Base-by-base conservation (phyloP, 345 rosid species). In the Salix brachista region DNA sequence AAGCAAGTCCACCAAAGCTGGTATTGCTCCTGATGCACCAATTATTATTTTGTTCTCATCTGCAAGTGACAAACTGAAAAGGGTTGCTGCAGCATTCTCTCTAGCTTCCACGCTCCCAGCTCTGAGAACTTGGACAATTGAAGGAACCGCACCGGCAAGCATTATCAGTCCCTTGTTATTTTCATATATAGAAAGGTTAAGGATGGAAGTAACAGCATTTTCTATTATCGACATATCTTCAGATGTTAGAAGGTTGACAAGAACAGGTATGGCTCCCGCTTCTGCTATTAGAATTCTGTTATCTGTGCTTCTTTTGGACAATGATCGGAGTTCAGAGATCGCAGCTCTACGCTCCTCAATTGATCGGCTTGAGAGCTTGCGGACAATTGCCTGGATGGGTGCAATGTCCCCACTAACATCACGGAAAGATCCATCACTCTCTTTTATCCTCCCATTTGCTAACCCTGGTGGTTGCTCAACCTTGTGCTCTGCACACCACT, bases 21-120 rank as follows among this genome's bases (percentile, higher is more conserved):
- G 90, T 75, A 92, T 91, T 1, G 99, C 98, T 44, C 98, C 98
- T 0, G 94, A 89, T 32, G 95, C 91, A 10, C 99, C 99, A 6
- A 93, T 96, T 50, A 90, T 90, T 68, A 92, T 91, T 76, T 93
- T 93, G 90, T 92, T 96, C 87, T 96, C 97, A 69, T 92, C 97
- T 37, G 88, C 91, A 18, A 93, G 87, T 13, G 98, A 92, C 78
- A 96, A 86, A 85, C 98, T 93, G 76, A 96, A 96, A 67, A 93
- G 90, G 58, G 99, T 92, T 8, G 99, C 98, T 41, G 99, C 98
- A 0, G 97, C 97, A 65, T 93, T 96, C 82, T 96, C 98, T 84
- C 85, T 89, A 34, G 97, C 97, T 86, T 93, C 95, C 85, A 88
- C 86, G 78, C 88, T 91, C 78, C 99, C 98, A 8, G 91, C 90